Evolutionary conservation across 2,329 filamentous ascomycete species (phyloP).

Genomic region (Volutella citrinella): DNA sequence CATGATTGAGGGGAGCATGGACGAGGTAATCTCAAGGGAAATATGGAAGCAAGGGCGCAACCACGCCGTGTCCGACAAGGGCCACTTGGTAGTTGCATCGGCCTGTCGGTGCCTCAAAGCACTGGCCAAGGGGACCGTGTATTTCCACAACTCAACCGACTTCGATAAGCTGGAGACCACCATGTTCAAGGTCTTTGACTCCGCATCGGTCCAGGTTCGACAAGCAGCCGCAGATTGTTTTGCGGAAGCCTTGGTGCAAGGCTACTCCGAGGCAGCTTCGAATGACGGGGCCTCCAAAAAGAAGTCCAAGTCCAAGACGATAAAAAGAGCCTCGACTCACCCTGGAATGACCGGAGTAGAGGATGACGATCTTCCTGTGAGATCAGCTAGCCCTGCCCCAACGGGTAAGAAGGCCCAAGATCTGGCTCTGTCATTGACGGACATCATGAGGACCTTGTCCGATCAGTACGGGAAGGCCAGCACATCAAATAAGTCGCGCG

Average conservation of each 20-base stretch:
- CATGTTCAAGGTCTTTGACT: conserved; percentile 85
- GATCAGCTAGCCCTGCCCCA: conserved; percentile 72
- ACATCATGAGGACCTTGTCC: conserved; percentile 77
- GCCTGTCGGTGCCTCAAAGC: conserved; percentile 77
- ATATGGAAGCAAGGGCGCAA: conserved; percentile 89
- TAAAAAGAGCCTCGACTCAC: conserved; percentile 58
- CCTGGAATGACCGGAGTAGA: conserved; percentile 65
- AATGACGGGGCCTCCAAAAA: conserved; percentile 52
- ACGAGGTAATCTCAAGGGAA: conserved; percentile 82
- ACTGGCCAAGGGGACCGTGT: conserved; percentile 68
- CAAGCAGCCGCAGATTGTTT: conserved; percentile 85
- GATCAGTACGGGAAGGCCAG: conserved; percentile 74
- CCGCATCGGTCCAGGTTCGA: conserved; percentile 68
- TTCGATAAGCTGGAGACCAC: conserved; percentile 84
- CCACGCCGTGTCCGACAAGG: conserved; percentile 76
- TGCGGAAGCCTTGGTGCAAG: conserved; percentile 78
- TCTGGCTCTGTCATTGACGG: conserved; percentile 70
- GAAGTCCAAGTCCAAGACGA: conserved; percentile 65
- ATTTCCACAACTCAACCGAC: conserved; percentile 84
- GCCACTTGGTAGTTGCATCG: conserved; percentile 72
- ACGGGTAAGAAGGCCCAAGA: conserved; percentile 66
- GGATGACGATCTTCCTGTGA: conserved; percentile 63
- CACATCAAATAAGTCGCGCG: conserved; percentile 76
- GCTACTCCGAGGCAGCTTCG: conserved; percentile 54
- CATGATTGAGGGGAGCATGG: conserved; percentile 73